A percentile compares a stretch with the other conserved stretches of the same genome.
These are phyloP conservation scores for Trichoderma sp. DNA, from an alignment of 2,329 filamentous ascomycete genomes.

Conservation along the genomic window DNA sequence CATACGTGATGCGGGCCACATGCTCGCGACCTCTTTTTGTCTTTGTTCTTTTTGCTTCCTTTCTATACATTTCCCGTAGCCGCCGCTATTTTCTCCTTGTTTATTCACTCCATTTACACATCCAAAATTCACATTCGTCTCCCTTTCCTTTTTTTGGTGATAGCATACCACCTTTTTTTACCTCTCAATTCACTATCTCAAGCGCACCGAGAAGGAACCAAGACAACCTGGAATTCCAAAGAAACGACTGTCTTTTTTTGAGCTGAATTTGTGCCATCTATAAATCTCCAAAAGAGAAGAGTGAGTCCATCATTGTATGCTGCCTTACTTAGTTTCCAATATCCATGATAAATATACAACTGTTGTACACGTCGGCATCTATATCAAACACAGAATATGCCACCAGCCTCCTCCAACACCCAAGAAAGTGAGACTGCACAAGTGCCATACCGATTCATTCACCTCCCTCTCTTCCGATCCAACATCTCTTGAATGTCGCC, in stretches of 20 bases:
- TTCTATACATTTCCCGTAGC: too few species aligned
- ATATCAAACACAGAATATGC: background rate
- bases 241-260: background rate
- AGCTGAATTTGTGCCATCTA: background rate
- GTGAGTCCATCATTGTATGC: background rate
- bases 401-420: background rate
- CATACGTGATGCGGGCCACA: constrained; percentile 3
- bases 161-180: background rate
- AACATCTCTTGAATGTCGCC: constrained; percentile 42
- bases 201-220: background rate
- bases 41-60: background rate
- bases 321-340: background rate
- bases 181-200: background rate
- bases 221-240: background rate
- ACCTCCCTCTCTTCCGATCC: constrained; percentile 36
- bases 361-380: background rate
- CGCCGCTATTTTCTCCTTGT: too few species aligned
- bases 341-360: constrained; percentile 5
- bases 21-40: background rate
- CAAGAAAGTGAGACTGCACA: background rate
- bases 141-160: too few species aligned
- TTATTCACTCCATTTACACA: too few species aligned
- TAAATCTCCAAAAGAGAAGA: background rate
- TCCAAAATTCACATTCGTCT: too few species aligned
- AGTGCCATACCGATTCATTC: background rate